These are phyloP conservation scores for Elaeis guineensis DNA, from an alignment of 176 grass and related monocot genomes.

Conservation along the genomic window DNA sequence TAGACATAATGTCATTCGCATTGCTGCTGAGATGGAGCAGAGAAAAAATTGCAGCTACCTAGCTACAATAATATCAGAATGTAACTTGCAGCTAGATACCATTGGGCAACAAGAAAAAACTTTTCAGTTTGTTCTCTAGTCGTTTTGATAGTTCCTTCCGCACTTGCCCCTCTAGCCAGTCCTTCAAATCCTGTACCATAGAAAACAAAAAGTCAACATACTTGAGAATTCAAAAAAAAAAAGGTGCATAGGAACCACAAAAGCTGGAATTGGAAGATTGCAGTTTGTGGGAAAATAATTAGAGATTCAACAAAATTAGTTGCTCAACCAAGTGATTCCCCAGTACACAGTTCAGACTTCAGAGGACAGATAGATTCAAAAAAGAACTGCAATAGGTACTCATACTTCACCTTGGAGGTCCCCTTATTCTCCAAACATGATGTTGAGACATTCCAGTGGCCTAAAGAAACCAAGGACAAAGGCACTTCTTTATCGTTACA, in stretches of 20 bases:
- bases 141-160: conserved; percentile 31
- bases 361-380: no score
- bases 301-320: no score
- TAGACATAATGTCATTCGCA: no score
- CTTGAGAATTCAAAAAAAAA: conserved; percentile 8
- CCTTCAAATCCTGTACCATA: conserved; percentile 36
- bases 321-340: no score
- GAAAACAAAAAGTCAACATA: conserved; percentile 6
- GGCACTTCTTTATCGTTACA: no score
- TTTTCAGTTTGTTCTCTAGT: conserved; percentile 37
- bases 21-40: neutral
- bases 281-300: no score
- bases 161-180: conserved; percentile 44
- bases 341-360: no score
- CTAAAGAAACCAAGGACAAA: no score
- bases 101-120: conserved; percentile 21
- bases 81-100: conserved; percentile 29
- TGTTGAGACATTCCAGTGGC: no score
- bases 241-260: neutral
- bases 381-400: no score
- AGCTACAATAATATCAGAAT: neutral
- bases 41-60: neutral
- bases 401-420: no score
- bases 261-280: neutral
- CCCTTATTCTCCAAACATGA: no score